Base-by-base conservation (phyloP, 768 basidiomycete species). In the Mycena galopus region DNA sequence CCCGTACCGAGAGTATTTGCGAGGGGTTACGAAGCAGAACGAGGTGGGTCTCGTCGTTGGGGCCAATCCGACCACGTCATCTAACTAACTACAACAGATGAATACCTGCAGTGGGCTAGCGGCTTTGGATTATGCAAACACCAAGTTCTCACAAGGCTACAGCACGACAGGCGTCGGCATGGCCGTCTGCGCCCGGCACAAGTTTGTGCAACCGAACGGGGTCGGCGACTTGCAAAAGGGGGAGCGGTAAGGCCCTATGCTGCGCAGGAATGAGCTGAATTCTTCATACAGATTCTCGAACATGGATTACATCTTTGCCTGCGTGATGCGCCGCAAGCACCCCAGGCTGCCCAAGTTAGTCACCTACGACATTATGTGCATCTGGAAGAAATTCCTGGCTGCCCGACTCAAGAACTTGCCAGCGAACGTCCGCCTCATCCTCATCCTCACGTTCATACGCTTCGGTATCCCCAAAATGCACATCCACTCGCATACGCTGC, bases 301-400 rank as follows among this genome's bases (percentile, higher is more conserved):
- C 37, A 79, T 79, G 75, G 79, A 80, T 59, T 80, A 78, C 39
- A 67, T 79, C 23, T 65, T 78, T n/a, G 72, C 73, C 5, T 73
- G 63, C 2, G 50, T 66, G 32, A 69, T 56, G 14, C 59, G n/a
- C 9, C 51, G 33, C 51, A 39, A 29, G 4, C n/a, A 51, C 47
- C 11, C 25, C 25, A 10, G 19, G 30, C 37, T 64, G 32, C 35
- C 5, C 32, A 51, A 57, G 27, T 16, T 72, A 25, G 58, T 81
- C 37, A 77, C 77, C 35, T 84, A 82, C 69, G 81, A 82, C 70
- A 82, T 83, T 25, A 72, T 69, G 4, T 82, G 82, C 69, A 80
- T 81, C 29, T 83, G 77, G 73, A 77, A 17, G 42, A 73, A 73
- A 33, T 77, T 81, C 23, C 66, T 83, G 1, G 32, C 19, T 21